Evolutionary conservation across 2,329 filamentous ascomycete genomes (phyloP).

Genomic region (Xylariales sp.): DNA sequence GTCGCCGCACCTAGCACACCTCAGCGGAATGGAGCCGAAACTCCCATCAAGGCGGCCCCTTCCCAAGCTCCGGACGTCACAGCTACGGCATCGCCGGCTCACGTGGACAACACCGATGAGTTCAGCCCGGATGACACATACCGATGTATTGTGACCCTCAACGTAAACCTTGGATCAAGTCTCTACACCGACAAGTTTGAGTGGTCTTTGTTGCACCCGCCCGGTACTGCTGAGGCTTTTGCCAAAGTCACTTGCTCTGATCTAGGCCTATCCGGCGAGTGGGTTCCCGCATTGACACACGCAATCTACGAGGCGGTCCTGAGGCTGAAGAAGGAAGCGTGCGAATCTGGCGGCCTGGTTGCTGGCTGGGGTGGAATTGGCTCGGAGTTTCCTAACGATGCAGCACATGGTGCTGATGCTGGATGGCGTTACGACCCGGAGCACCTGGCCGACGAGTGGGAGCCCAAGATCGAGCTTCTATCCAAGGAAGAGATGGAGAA

Average conservation of each 20-base stretch:
- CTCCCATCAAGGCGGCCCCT: conserved; percentile 43
- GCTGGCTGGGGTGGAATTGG: conserved; percentile 63
- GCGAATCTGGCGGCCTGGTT: conserved; percentile 86
- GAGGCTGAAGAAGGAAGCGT: conserved; percentile 91
- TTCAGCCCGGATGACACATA: conserved; percentile 92
- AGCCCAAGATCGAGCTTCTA: conserved; percentile 74
- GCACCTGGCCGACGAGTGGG: conserved; percentile 78
- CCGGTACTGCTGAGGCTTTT: conserved; percentile 87
- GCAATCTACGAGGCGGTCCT: conserved; percentile 95
- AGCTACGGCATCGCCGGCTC: conserved; percentile 63
- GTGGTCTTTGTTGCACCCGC: conserved; percentile 90
- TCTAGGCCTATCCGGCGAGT: conserved; percentile 83
- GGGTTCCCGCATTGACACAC: conserved; percentile 90
- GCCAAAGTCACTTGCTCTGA: conserved; percentile 91
- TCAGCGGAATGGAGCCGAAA: conserved; percentile 45
- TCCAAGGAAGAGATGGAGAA: conserved; percentile 98
- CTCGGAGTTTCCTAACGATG: conserved; percentile 80
- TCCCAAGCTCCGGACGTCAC: conserved; percentile 53
- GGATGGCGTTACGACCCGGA: conserved; percentile 97
- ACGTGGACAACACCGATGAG: conserved; percentile 64
- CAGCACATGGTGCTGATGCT: conserved; percentile 74
- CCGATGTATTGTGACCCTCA: conserved; percentile 85
- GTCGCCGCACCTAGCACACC: conserved; percentile 42
- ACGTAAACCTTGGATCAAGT: conserved; percentile 85
- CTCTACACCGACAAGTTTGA: conserved; percentile 97